These are phyloP conservation scores for Fusarium lyarnte DNA, from an alignment of 2,329 filamentous ascomycete genomes.

Conservation along the genomic window DNA sequence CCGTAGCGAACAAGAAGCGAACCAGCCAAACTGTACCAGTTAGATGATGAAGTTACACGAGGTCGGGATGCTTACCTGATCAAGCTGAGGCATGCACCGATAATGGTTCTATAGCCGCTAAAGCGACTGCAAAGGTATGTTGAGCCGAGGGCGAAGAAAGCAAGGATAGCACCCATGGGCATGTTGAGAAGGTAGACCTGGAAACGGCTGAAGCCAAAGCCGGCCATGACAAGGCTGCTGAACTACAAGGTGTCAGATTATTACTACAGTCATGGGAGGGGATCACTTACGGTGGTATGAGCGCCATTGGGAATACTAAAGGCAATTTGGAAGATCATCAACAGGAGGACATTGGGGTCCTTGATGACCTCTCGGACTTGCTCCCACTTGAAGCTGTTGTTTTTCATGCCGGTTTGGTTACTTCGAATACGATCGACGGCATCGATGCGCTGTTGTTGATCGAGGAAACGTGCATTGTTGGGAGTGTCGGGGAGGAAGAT, in stretches of 20 bases:
- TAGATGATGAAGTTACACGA: accelerated
- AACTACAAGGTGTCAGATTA: neutral
- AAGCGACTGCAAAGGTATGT: constrained; percentile 34
- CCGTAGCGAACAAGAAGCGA: constrained; percentile 34
- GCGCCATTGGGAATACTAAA: constrained; percentile 39
- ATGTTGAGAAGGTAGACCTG: constrained; percentile 38
- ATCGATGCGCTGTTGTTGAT: constrained; percentile 16
- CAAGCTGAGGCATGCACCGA: constrained; percentile 26
- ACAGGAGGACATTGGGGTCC: constrained; percentile 31
- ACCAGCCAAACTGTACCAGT: constrained; percentile 13
- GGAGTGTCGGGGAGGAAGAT: constrained; percentile 35
- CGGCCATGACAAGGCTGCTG: constrained; percentile 39
- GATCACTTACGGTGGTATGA: constrained; percentile 27
- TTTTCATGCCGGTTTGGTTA: constrained; percentile 37
- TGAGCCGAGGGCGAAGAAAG: constrained; percentile 28
- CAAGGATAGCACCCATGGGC: constrained; percentile 34
- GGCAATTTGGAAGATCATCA: constrained; percentile 32
- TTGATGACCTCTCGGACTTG: constrained; percentile 35
- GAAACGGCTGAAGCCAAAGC: constrained; percentile 33
- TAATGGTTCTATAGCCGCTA: constrained; percentile 28
- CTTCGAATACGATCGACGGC: constrained; percentile 30
- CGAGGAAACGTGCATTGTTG: constrained; percentile 26
- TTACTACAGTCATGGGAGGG: accelerated
- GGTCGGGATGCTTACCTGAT: constrained; percentile 19
- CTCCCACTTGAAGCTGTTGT: constrained; percentile 34